A percentile compares a stretch with the other conserved stretches of the same genome.
phyloP scores from a whole-genome alignment of 768 basidiomycete genomes.

The Tulasnella sp. region DNA sequence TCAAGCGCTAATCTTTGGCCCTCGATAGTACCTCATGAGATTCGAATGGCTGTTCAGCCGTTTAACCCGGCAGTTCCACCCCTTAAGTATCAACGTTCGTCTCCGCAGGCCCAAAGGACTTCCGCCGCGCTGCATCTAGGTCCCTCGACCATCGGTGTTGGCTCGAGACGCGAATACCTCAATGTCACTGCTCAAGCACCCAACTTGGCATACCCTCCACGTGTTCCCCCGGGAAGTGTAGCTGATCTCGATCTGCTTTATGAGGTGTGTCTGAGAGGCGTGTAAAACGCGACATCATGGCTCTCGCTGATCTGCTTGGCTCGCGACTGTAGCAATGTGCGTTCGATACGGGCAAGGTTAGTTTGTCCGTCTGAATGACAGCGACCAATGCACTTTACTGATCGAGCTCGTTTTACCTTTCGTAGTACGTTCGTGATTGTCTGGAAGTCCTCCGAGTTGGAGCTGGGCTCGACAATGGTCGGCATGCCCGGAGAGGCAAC shows the following conservation, averaged over 20 bases:
- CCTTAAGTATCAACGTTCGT: conserved; percentile 32
- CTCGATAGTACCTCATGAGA: conserved; percentile 56
- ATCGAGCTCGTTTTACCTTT: no score
- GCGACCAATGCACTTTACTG: no score
- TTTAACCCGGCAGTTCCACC: conserved; percentile 71
- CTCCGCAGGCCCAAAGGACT: background rate
- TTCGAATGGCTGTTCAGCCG: conserved; percentile 49
- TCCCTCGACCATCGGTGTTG: conserved; percentile 55
- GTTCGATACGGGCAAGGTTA: conserved; percentile 70
- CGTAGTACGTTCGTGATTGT: conserved; percentile 97
- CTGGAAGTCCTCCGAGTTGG: conserved; percentile 87
- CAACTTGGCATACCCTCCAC: conserved; percentile 71
- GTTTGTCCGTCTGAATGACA: background rate
- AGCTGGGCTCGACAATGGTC: conserved; percentile 76
- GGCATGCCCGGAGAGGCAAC: conserved; percentile 64
- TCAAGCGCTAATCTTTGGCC: background rate
- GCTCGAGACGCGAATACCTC: conserved; percentile 70
- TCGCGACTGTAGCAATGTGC: conserved; percentile 76
- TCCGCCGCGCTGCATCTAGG: conserved; percentile 28
- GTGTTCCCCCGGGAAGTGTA: conserved; percentile 76
- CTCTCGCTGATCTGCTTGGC: background rate
- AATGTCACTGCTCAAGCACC: conserved; percentile 56
- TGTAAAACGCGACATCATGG: background rate
- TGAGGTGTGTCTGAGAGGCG: background rate
- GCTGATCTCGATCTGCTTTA: conserved; percentile 62